Percentiles rank a stretch among this genome's conserved stretches.
These are phyloP conservation scores for Colletotrichum lindemuthianum DNA, from an alignment of 2,329 filamentous ascomycete species.

Conservation along the genomic window DNA sequence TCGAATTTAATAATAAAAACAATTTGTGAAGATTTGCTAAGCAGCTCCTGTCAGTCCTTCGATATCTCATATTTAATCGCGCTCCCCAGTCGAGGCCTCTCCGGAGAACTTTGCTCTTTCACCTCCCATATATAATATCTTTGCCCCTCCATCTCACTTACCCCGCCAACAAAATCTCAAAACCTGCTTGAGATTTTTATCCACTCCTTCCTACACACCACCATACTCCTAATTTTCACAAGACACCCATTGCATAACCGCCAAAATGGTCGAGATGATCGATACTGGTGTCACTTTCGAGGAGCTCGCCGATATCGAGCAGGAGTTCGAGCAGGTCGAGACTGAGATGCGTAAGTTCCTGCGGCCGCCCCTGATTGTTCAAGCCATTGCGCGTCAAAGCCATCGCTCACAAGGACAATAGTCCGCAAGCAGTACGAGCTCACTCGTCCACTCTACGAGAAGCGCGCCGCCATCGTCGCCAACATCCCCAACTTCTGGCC, in stretches of 20 bases:
- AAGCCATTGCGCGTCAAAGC: background rate
- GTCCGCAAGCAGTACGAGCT: conserved; percentile 79
- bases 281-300: conserved; percentile 71
- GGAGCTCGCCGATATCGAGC: conserved; percentile 81
- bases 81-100: conserved; percentile 16
- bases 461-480: conserved; percentile 75
- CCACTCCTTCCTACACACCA: background rate
- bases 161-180: conserved; percentile 21
- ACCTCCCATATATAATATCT: conserved; percentile 27
- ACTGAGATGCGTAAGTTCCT: conserved; percentile 70
- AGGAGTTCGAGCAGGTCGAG: conserved; percentile 86
- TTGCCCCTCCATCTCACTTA: conserved; percentile 26
- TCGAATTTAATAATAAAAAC: background rate
- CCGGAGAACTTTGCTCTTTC: conserved; percentile 35
- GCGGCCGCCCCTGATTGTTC: background rate
- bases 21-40: conserved; percentile 25
- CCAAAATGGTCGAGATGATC: conserved; percentile 45
- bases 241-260: conserved; percentile 6
- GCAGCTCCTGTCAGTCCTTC: conserved; percentile 1
- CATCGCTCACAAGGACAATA: conserved; percentile 44
- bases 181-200: conserved; percentile 3
- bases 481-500: conserved; percentile 92
- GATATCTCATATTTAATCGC: conserved; percentile 17
- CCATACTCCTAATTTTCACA: background rate
- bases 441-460: conserved; percentile 76